Conservation (phyloP, 805 yeast species). For the Candida pseudoglaebosa region DNA sequence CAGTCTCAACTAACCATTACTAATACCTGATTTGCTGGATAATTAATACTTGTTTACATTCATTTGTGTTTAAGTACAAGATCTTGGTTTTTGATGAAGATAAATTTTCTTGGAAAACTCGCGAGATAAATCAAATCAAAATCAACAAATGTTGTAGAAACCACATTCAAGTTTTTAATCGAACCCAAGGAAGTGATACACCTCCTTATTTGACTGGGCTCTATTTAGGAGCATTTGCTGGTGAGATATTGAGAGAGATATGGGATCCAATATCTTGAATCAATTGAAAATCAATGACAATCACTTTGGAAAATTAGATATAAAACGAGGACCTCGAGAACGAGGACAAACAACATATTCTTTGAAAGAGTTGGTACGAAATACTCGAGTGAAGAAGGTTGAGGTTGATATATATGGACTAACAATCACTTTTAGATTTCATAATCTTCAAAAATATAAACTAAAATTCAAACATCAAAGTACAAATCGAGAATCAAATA, state of each 20-base stretch:
- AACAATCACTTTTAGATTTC: not conserved
- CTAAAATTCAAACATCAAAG: not conserved
- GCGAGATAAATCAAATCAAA: not conserved
- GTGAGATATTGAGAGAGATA: slow-evolving; percentile 7
- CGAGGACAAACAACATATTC: slow-evolving; percentile 16
- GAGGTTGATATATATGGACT: not conserved
- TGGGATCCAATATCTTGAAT: slow-evolving; percentile 22
- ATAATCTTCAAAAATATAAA: not conserved
- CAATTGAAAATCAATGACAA: slow-evolving; percentile 28
- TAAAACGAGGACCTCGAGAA: slow-evolving; percentile 21
- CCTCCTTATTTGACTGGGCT: slow-evolving; percentile 1
- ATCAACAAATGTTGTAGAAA: not conserved
- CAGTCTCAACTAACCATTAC: too few relatives aligned
- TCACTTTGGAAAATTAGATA: slow-evolving; percentile 17
- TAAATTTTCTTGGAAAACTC: too few relatives aligned
- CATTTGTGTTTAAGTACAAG: too few relatives aligned
- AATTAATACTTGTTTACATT: too few relatives aligned
- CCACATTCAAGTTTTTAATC: not conserved
- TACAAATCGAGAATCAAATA: not conserved
- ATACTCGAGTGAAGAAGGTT: slow-evolving; percentile 10
- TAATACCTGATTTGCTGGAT: too few relatives aligned
- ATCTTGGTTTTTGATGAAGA: too few relatives aligned
- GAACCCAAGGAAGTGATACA: not conserved
- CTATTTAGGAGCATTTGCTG: slow-evolving; percentile 5
- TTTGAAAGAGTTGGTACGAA: slow-evolving; percentile 14